A percentile compares a stretch with the other conserved stretches of the same genome.
phyloP scores from a whole-genome alignment of 495 filamentous ascomycete genomes.

The Podospora comata region DNA sequence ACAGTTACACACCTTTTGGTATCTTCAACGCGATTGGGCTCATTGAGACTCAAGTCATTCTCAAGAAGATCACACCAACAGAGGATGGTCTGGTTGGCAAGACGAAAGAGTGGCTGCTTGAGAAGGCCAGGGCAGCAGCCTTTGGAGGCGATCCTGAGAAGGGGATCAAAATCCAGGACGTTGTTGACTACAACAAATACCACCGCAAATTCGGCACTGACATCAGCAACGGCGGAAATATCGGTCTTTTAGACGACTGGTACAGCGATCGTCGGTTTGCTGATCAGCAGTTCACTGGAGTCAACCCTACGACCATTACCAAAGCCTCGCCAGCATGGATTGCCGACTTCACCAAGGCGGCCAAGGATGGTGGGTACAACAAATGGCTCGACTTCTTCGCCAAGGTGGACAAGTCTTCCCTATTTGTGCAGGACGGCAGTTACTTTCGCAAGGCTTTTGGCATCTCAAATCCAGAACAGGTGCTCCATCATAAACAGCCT shows the following conservation, averaged over 20 bases:
- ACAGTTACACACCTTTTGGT: constrained; percentile 22
- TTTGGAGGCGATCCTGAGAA: constrained; percentile 34
- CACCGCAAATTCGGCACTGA: constrained; percentile 40
- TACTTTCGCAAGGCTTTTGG: constrained; percentile 44
- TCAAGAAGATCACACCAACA: constrained; percentile 36
- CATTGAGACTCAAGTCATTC: constrained; percentile 32
- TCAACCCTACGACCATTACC: constrained; percentile 48
- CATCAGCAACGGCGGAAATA: constrained; percentile 39
- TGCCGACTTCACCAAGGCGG: constrained; percentile 35
- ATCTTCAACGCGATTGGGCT: constrained; percentile 38
- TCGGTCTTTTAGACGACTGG: constrained; percentile 47
- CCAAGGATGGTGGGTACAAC: constrained; percentile 28
- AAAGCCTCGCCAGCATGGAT: constrained; percentile 34
- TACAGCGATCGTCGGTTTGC: constrained; percentile 49
- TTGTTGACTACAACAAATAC: constrained; percentile 38
- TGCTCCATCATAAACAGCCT: constrained; percentile 23
- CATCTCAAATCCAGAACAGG: constrained; percentile 20
- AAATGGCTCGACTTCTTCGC: constrained; percentile 29
- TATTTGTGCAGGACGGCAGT: constrained; percentile 48
- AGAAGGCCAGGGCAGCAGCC: constrained; percentile 24
- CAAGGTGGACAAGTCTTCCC: constrained; percentile 29
- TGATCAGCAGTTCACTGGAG: constrained; percentile 50
- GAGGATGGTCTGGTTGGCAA: constrained; percentile 32
- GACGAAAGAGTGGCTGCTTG: constrained; percentile 32
- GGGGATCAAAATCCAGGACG: constrained; percentile 39